These are phyloP conservation scores for Ganoderma sinense DNA, from an alignment of 1,284 basidiomycete species.

Conservation along the genomic window DNA sequence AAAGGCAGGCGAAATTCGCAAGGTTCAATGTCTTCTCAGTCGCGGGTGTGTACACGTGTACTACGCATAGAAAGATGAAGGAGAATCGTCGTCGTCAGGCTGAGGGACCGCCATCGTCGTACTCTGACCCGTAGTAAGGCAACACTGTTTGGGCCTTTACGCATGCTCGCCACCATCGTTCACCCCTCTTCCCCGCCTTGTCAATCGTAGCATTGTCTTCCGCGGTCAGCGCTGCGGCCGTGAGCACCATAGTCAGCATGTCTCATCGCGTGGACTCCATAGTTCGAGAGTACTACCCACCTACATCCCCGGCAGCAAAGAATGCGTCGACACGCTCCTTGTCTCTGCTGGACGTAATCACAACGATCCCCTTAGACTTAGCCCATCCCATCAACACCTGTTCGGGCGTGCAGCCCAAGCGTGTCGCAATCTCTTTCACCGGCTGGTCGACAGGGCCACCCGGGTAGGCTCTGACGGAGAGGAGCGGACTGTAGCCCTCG, in stretches of 20 bases:
- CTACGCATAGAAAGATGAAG: not conserved
- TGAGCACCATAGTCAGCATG: not conserved
- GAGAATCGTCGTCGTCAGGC: too few species aligned
- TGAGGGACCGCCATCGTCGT: not conserved
- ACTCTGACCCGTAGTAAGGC: not conserved
- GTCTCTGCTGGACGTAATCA: slow-evolving; percentile 71
- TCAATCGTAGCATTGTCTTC: slow-evolving; percentile 54
- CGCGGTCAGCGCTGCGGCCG: slow-evolving; percentile 39
- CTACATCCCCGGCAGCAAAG: slow-evolving; percentile 55
- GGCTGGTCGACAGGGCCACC: slow-evolving; percentile 79
- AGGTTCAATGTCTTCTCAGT: not conserved
- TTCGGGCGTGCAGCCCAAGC: slow-evolving; percentile 66
- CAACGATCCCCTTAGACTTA: slow-evolving; percentile 67
- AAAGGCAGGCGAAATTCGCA: not conserved
- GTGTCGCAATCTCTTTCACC: slow-evolving; percentile 62
- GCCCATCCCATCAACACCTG: slow-evolving; percentile 79
- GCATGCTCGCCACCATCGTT: slow-evolving; percentile 11
- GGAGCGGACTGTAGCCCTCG: slow-evolving; percentile 77
- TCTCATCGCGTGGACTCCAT: not conserved
- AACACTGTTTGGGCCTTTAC: not conserved
- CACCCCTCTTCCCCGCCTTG: slow-evolving; percentile 46
- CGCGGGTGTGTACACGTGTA: not conserved
- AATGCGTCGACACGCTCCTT: slow-evolving; percentile 62
- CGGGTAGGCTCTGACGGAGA: slow-evolving; percentile 70
- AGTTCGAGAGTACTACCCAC: slow-evolving; percentile 34